Evolutionary conservation across 2,329 filamentous ascomycete species (phyloP).

Genomic region (Aspergillus versicolor): DNA sequence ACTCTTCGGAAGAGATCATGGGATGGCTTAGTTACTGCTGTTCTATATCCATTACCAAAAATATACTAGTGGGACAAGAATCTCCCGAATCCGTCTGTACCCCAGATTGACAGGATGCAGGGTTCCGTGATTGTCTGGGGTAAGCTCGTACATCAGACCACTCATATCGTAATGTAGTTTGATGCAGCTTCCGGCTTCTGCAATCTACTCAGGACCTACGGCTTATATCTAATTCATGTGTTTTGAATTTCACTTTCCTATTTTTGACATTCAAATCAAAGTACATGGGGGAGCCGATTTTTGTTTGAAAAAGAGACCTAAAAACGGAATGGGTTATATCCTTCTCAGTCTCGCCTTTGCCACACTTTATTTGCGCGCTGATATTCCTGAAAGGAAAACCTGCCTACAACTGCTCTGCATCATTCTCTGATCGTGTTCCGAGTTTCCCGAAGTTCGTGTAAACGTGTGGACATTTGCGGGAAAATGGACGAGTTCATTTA

Average conservation of each 20-base stretch:
- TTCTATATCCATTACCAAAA: background rate
- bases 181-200: background rate
- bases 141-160: background rate
- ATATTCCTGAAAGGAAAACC: background rate
- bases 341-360: constrained; percentile 13
- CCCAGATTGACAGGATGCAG: background rate
- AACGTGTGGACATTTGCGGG: background rate
- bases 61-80: background rate
- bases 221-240: background rate
- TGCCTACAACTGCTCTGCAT: constrained; percentile 5
- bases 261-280: constrained; percentile 33
- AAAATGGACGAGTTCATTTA: constrained; percentile 19
- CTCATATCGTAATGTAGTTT: background rate
- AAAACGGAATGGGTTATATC: constrained; percentile 12
- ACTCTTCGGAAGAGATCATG: background rate
- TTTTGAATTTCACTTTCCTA: constrained; percentile 25
- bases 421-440: constrained; percentile 4
- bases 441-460: constrained; percentile 1
- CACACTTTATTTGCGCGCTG: constrained; percentile 6
- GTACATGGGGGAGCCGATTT: constrained; percentile 26
- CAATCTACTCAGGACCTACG: background rate
- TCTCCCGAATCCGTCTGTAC: background rate
- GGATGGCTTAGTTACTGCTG: background rate
- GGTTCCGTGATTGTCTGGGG: background rate
- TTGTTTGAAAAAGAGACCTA: constrained; percentile 12